phyloP scores from a whole-genome alignment of 2,329 filamentous ascomycete genomes.

The Neurospora sp. region DNA sequence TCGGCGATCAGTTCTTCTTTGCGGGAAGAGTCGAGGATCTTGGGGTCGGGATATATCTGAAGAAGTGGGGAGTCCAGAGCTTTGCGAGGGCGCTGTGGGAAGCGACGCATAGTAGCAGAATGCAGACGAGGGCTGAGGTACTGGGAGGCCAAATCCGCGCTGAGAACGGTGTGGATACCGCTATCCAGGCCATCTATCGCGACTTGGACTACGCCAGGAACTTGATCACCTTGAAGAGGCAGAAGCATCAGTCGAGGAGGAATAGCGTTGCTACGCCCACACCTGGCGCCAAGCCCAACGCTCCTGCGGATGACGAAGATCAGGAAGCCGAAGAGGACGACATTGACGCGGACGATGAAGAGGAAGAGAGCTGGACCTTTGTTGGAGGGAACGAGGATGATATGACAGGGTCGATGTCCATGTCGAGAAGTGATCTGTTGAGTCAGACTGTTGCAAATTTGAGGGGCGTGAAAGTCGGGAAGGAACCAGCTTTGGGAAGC shows the following conservation, averaged over 20 bases:
- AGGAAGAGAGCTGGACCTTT: conserved; percentile 86
- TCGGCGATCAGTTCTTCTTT: conserved; percentile 97
- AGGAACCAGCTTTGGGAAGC: conserved; percentile 20
- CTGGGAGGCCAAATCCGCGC: conserved; percentile 81
- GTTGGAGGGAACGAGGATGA: conserved; percentile 51
- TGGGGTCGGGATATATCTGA: conserved; percentile 82
- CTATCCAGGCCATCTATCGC: conserved; percentile 87
- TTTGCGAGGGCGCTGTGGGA: conserved; percentile 87
- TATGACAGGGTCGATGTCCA: conserved; percentile 14
- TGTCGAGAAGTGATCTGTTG: conserved; percentile 1
- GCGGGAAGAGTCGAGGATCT: conserved; percentile 83
- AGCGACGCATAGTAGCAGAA: conserved; percentile 78
- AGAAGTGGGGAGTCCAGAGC: conserved; percentile 77
- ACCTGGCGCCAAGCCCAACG: conserved; percentile 20
- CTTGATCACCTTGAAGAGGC: conserved; percentile 59
- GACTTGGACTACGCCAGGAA: conserved; percentile 88
- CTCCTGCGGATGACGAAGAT: conserved; percentile 17
- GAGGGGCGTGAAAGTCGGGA: neutral
- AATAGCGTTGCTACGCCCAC: conserved; percentile 5
- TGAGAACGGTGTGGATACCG: conserved; percentile 84
- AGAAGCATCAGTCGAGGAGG: conserved; percentile 36
- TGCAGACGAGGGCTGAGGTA: conserved; percentile 76
- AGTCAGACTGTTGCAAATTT: conserved; percentile 8
- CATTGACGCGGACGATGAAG: conserved; percentile 45
- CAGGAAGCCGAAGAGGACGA: conserved; percentile 19